phyloP scores from a whole-genome alignment of 306 rosid genomes.

The Mimosa pudica region DNA sequence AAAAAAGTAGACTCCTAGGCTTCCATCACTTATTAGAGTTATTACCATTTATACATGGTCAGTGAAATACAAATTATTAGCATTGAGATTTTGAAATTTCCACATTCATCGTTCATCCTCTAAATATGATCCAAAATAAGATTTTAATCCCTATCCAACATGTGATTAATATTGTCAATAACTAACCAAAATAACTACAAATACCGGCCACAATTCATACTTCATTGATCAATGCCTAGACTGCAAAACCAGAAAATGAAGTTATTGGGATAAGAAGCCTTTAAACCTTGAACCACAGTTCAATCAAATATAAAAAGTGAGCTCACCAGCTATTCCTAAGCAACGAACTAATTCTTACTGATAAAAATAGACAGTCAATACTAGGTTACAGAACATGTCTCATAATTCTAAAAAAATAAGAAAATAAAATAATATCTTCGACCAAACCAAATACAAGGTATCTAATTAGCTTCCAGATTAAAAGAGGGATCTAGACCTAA shows the following conservation, averaged over 20 bases:
- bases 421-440: not conserved
- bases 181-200: not conserved
- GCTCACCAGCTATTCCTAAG: not conserved
- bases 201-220: not conserved
- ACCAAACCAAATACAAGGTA: not conserved
- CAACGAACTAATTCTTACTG: not conserved
- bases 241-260: not conserved
- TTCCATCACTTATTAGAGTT: no score
- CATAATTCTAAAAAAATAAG: not conserved
- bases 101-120: not conserved
- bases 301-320: constrained; percentile 4
- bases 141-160: not conserved
- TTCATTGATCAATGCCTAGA: not conserved
- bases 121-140: not conserved
- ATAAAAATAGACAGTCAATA: not conserved
- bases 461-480: not conserved
- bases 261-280: not conserved
- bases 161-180: not conserved
- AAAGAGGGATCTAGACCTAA: no score
- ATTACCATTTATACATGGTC: no score
- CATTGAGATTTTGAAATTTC: no score
- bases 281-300: not conserved
- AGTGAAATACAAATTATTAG: no score
- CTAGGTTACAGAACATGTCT: not conserved
- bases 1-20: no score